Base-by-base conservation (phyloP, 148 eudicot genomes). In the Arctostaphylos glauca region DNA sequence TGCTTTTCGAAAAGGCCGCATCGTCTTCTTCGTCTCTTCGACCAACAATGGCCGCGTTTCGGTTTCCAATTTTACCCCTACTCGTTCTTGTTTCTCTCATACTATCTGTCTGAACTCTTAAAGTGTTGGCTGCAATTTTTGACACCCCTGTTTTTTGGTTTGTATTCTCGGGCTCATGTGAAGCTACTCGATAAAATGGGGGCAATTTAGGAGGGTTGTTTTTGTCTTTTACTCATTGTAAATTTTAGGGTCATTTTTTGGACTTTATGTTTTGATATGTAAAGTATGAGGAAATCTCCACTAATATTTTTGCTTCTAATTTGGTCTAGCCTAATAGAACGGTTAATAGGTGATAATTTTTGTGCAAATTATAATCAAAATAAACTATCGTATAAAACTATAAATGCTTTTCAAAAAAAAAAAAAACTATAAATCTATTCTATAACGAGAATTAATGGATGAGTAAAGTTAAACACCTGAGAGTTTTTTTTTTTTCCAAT, bases 1-100 rank as follows among this genome's bases (percentile, higher is more conserved):
- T 96, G 8, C 98, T 93, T 90, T 96, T 96, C 48, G 88, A 87
- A 0, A 87, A 83, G 64, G 53, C 85, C 74, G 85, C 89, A 8
- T 31, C 84, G 15, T 44, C 85, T 23, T 6, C 43, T 77, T 44
- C n/a, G 13, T 25, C 58, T 8, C 10, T 64, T 21, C 70, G 70
- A 64, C 70, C 1, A 0, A 10, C 50, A 6, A 38, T 12, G 70
- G 47, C 12, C 13, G 2, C n/a, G 31, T 81, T 19, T 8, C 1
- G 13, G 50, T 71, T 70, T 81, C 52, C 67, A 43, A 2, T 70
- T 70, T 21, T 81, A 67, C 54, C 83, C 83, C 53, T 81, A 50
- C 43, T 80, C 52, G 19, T 81, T 44, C 58, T 71, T 5, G 50
- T 66, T 12, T 13, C 41, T 49, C 73, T 56, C 7, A 9, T 54